Evolutionary conservation across 805 yeast species (phyloP).

Genomic region (Grigorovia jiainica): DNA sequence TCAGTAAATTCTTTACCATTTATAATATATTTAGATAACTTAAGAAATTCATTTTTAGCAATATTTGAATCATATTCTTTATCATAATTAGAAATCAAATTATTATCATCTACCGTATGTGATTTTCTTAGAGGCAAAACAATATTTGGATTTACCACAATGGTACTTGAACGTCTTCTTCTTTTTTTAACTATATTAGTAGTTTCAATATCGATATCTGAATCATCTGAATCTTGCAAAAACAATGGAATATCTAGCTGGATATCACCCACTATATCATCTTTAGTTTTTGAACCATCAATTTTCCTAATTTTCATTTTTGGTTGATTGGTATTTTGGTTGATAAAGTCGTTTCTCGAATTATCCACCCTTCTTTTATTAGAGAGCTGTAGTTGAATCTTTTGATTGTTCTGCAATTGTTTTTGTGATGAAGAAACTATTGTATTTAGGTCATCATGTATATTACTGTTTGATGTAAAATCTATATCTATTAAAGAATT

Average conservation of each 20-base stretch:
- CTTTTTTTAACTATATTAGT: not conserved
- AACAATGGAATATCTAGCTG: slow-evolving; percentile 11
- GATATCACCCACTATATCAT: slow-evolving; percentile 2
- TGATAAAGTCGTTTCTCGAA: too few species aligned
- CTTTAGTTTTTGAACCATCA: not conserved
- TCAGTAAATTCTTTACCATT: slow-evolving; percentile 15
- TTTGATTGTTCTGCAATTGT: too few species aligned
- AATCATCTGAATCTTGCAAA: slow-evolving; percentile 7
- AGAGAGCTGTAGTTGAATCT: too few species aligned
- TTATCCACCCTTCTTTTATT: too few species aligned
- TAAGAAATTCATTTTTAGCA: not conserved
- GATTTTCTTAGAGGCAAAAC: slow-evolving; percentile 3
- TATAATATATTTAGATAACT: slow-evolving; percentile 14
- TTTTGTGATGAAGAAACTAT: too few species aligned
- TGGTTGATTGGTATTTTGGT: too few species aligned
- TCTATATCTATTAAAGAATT: too few species aligned
- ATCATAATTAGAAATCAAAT: not conserved
- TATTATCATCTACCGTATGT: slow-evolving; percentile 1
- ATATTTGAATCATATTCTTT: not conserved
- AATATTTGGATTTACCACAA: not conserved
- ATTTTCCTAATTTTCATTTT: not conserved
- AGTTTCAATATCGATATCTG: not conserved
- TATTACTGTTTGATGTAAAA: too few species aligned
- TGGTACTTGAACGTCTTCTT: not conserved
- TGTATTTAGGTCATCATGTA: too few species aligned